phyloP scores from a whole-genome alignment of 768 basidiomycete genomes.

The Pisolithus sp. region DNA sequence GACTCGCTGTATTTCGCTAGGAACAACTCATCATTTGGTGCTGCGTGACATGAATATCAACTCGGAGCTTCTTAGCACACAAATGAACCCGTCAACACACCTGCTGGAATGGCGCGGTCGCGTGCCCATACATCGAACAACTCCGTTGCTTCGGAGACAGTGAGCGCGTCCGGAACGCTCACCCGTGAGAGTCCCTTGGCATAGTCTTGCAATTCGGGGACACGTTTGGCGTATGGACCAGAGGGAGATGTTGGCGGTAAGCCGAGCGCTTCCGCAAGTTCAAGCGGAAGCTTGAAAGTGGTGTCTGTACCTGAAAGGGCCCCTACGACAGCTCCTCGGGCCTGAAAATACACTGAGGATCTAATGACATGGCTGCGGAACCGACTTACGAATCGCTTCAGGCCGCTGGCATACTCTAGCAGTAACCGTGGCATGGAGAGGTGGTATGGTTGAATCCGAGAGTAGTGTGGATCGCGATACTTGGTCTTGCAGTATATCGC shows the following conservation, averaged over 20 bases:
- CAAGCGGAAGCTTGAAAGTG: slow-evolving; percentile 49
- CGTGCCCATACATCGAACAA: slow-evolving; percentile 75
- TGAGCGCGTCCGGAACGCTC: slow-evolving; percentile 52
- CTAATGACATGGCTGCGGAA: background rate
- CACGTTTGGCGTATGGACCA: slow-evolving; percentile 54
- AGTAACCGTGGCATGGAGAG: slow-evolving; percentile 72
- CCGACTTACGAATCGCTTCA: slow-evolving; percentile 54
- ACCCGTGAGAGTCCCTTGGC: slow-evolving; percentile 47
- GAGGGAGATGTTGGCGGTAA: slow-evolving; percentile 36
- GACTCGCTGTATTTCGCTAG: slow-evolving; percentile 73
- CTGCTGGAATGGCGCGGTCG: slow-evolving; percentile 45
- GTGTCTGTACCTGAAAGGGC: slow-evolving; percentile 61
- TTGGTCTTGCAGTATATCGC: slow-evolving; percentile 59
- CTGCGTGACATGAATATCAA: slow-evolving; percentile 15
- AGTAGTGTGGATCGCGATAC: slow-evolving; percentile 73
- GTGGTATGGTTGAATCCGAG: slow-evolving; percentile 64
- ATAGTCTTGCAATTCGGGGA: slow-evolving; percentile 43
- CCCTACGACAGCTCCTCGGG: slow-evolving; percentile 65
- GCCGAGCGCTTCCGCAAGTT: slow-evolving; percentile 58
- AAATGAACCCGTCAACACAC: slow-evolving; percentile 26
- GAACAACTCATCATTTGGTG: slow-evolving; percentile 62
- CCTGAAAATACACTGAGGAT: slow-evolving; percentile 32
- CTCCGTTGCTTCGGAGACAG: slow-evolving; percentile 60
- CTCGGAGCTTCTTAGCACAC: background rate
- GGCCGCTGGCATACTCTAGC: slow-evolving; percentile 73